Evolutionary conservation across 2,329 filamentous ascomycete genomes (phyloP).

Genomic region (Colletotrichum liriopes): DNA sequence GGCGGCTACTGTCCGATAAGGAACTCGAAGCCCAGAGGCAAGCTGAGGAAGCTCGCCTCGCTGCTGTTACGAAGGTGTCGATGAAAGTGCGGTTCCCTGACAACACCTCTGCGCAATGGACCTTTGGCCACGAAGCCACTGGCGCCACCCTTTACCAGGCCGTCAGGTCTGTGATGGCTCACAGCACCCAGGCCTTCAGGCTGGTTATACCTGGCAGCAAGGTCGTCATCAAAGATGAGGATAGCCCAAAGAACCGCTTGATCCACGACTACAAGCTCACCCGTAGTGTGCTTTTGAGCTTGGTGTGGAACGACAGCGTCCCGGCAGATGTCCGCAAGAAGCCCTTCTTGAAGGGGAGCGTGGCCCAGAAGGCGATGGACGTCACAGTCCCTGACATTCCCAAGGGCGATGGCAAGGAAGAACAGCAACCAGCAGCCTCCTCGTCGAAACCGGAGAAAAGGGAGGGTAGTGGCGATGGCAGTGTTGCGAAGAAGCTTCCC

Average conservation of each 20-base stretch:
- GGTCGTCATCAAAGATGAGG: slow-evolving; percentile 63
- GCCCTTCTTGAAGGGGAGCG: slow-evolving; percentile 71
- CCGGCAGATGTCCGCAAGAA: slow-evolving; percentile 68
- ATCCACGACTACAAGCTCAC: slow-evolving; percentile 81
- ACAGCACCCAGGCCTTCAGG: slow-evolving; percentile 77
- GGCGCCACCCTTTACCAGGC: slow-evolving; percentile 81
- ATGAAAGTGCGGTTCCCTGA: slow-evolving; percentile 92
- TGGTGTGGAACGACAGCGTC: slow-evolving; percentile 80
- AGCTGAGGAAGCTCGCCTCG: slow-evolving; percentile 76
- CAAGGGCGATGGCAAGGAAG: slow-evolving; percentile 57
- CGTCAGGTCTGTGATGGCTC: slow-evolving; percentile 79
- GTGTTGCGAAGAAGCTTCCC: slow-evolving; percentile 65
- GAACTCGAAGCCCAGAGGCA: slow-evolving; percentile 82
- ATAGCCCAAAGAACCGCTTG: slow-evolving; percentile 67
- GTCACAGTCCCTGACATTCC: slow-evolving; percentile 75
- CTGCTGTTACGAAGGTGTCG: slow-evolving; percentile 77
- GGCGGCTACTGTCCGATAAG: slow-evolving; percentile 84
- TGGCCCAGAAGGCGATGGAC: slow-evolving; percentile 75
- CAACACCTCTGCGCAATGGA: slow-evolving; percentile 82
- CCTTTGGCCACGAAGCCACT: slow-evolving; percentile 78
- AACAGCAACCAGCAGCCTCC: slow-evolving; percentile 48
- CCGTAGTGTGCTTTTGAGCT: slow-evolving; percentile 80
- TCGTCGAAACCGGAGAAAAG: slow-evolving; percentile 54
- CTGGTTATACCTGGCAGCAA: slow-evolving; percentile 76
- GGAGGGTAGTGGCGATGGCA: slow-evolving; percentile 55